Evolutionary conservation across 345 rosid species (phyloP).

Genomic region (Aquilaria malaccensis): DNA sequence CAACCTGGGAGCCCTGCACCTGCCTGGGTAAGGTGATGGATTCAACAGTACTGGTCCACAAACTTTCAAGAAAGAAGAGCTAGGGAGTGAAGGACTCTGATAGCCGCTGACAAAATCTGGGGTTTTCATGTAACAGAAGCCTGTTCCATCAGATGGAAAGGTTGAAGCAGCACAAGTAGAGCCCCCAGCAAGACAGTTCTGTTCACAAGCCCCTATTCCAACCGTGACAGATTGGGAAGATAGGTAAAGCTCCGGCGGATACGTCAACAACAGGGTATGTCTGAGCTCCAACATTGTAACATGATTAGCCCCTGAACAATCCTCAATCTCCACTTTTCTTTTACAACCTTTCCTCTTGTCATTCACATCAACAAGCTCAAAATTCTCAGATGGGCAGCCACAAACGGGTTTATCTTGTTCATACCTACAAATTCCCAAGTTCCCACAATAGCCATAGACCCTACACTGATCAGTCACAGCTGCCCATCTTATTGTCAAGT

Average conservation of each 20-base stretch:
- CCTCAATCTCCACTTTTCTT: conserved; percentile 35
- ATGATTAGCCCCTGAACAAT: conserved; percentile 24
- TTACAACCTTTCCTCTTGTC: conserved; percentile 48
- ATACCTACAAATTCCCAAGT: conserved; percentile 47
- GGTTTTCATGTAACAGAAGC: conserved; percentile 42
- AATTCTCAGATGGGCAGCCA: conserved; percentile 47
- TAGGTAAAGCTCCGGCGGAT: conserved; percentile 12
- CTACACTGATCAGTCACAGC: conserved; percentile 44
- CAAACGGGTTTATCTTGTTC: conserved; percentile 31
- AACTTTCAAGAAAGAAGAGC: conserved; percentile 49
- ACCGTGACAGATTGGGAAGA: conserved; percentile 17
- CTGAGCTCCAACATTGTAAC: conserved; percentile 37
- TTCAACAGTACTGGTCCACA: conserved; percentile 37
- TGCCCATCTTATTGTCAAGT: conserved; percentile 28
- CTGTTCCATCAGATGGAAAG: conserved; percentile 46
- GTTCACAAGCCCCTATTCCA: conserved; percentile 40
- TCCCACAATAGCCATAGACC: conserved; percentile 51
- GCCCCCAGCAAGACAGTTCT: conserved; percentile 27
- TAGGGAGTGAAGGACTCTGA: conserved; percentile 30
- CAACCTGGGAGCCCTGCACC: conserved; percentile 18
- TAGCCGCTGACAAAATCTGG: conserved; percentile 44
- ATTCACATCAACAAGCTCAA: conserved; percentile 33
- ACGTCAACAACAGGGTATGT: conserved; percentile 30
- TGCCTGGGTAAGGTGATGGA: conserved; percentile 13
- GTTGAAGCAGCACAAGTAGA: conserved; percentile 38